Evolutionary conservation across 306 rosid genomes (phyloP), one percentile per base, ranked within the genome.

Genomic region (Gastrolobium bilobum): DNA sequence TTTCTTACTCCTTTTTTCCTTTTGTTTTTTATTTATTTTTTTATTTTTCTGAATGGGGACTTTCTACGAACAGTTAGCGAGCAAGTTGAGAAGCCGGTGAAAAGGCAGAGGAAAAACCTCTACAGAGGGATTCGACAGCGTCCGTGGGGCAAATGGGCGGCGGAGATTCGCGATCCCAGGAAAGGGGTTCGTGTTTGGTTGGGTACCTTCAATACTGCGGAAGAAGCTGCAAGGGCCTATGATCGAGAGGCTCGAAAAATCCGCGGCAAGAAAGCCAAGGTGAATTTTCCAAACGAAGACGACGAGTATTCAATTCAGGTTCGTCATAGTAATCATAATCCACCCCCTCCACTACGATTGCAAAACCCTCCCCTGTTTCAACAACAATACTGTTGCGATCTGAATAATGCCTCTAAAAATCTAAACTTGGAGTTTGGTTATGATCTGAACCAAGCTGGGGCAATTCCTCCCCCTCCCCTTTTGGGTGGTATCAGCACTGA

Each of bases 71-170:
- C 87, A 90, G 97, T 46, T 63, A 50, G 26, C 54, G 83, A 65
- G 73, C 66, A 51, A 82, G 83, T 31, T 0, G 90, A 91, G 80
- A 91, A 91, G 81, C 95, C 97, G 0, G 39, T 70, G 65, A 92
- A 92, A 78, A 85, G 88, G 80, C 92, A 86, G 82, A 88, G 99
- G 91, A 94, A 92, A 86, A 94, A 92, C 43, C 89, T 90, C 2
- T 94, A 91, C 89, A 73, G 97, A 80, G 99, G 99, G 31, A 94
- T 91, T 29, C 91, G 99, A 33, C 99, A 88, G 68, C 99, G 99
- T 11, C 97, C 97, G 0, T 94, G 97, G 99, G 97, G 97, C 0
- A 94, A 94, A 91, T 94, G 99, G 97, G 99, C 97, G 0, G 92
- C 97, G 0, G 97, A 94, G 90, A 94, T 94, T 58, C 97, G 97